Base-by-base conservation (phyloP, 139 green algal species). In the Chlorella vulgaris region DNA sequence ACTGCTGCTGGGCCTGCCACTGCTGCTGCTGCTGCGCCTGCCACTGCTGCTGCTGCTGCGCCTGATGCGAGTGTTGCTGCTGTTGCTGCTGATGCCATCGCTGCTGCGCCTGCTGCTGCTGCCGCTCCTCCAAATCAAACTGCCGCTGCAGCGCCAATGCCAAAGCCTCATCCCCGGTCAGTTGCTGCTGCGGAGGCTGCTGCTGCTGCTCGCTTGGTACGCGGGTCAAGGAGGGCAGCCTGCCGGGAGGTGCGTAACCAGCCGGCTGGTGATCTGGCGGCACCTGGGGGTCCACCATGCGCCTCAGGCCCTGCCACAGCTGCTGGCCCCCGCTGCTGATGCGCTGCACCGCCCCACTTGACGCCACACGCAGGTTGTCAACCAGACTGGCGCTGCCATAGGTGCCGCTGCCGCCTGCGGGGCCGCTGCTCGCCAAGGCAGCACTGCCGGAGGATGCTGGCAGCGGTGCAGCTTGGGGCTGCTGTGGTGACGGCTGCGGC, bases 291-390 rank as follows among this genome's bases (percentile, higher is more conserved):
- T 43, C 70, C 5, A 38, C 70, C 21, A 78, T 43, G 28, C 31
- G 70, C 50, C 35, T 78, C 19, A 78, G 50, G 24, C 50, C 10
- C 70, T 61, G 42, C 70, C 47, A 65, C 21, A 78, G 31, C 47
- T 51, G 31, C 47, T 43, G 50, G 70, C 70, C 65, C 47, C 70
- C 70, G 50, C 50, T 78, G 31, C 50, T 43, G 10, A 78, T 31
- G 19, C 70, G 70, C 70, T 78, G 70, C 47, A 78, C 26, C 3
- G 70, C 70, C 33, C 38, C 70, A 7, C 33, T 33, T 2, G 50
- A 43, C 0, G 70, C 50, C 24, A 67, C 47, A 3, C 24, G 22
- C 31, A 78, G 50, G 50, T 24, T 66, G 50, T 51, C 70, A 1
- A 65, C 70, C 21, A 78, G 33, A 7, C 31, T 33, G 69, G 19